Evolutionary conservation across 768 basidiomycete genomes (phyloP), one percentile per base, ranked within the genome.

Genomic region (Boletus reticuloceps): DNA sequence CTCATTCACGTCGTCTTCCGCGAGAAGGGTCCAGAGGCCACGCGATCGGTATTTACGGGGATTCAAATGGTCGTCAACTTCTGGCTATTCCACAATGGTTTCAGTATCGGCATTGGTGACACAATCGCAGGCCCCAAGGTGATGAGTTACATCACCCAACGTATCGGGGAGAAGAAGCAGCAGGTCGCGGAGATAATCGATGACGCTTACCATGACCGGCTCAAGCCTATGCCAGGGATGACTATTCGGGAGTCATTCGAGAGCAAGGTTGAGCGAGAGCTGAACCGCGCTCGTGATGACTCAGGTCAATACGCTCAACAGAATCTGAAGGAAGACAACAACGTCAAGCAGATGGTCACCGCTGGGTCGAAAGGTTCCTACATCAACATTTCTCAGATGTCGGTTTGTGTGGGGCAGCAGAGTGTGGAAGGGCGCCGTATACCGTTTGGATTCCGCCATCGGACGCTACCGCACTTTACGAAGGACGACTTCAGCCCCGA

Each of bases 331-430:
- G 92, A 93, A 71, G 95, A 97, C 75, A 98, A 99, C 80, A 98
- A 98, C 64, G 95, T 98, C 77, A 99, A 98, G 81, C 97, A 98
- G 82, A 99, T 99, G 97, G 96, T 98, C 67, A 93, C 96, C 7
- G 95, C 97, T 11, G 97, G 97, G 25, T 97, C 97, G 13, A 98
- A 99, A 74, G 94, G 95, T 73, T 94, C 94, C 0, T 95, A 94
- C 79, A 99, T 98, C 82, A 99, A 99, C 74, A 98, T 99, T 66
- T 98, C 97, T 12, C 97, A 99, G 75, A 98, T 98, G 97, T 96
- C 96, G 17, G 95, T 95, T 53, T 94, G 94, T 79, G 97, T 99
- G 40, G 97, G 97, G 25, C 97, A 98, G 74, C 96, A 98, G 75
- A 89, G 86, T 64, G 96, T 99, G 50, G 97, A 98, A 74, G 97